Evolutionary conservation across 2,329 filamentous ascomycete species (phyloP).

Genomic region (Fusarium duplospermum): DNA sequence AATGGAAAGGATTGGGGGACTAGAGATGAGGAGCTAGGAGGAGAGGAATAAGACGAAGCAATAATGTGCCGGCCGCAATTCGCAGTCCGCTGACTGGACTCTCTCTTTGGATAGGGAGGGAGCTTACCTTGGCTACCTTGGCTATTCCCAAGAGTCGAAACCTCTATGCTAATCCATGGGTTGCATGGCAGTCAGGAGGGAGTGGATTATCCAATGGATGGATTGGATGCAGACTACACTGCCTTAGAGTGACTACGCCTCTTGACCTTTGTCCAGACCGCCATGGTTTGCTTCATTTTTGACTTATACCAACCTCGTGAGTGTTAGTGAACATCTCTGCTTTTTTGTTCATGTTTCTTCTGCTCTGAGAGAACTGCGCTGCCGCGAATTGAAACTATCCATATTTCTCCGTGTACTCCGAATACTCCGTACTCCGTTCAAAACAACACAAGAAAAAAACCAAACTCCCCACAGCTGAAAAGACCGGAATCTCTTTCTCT

Average conservation of each 20-base stretch:
- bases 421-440: background rate
- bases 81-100: constrained; percentile 8
- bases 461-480: background rate
- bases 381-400: background rate
- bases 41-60: background rate
- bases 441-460: background rate
- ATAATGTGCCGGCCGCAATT: constrained; percentile 8
- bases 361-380: background rate
- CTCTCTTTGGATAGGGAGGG: background rate
- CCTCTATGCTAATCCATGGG: background rate
- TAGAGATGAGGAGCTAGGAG: background rate
- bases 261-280: background rate
- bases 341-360: background rate
- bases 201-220: background rate
- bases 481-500: background rate
- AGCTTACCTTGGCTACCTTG: background rate
- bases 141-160: background rate
- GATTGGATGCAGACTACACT: background rate
- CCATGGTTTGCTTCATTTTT: background rate
- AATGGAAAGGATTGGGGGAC: background rate
- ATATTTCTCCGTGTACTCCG: background rate
- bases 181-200: background rate
- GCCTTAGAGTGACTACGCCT: background rate
- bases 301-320: background rate
- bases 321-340: background rate